Conservation (phyloP, 2,329 filamentous ascomycete genomes). For the Plectosphaerella plurivora region DNA sequence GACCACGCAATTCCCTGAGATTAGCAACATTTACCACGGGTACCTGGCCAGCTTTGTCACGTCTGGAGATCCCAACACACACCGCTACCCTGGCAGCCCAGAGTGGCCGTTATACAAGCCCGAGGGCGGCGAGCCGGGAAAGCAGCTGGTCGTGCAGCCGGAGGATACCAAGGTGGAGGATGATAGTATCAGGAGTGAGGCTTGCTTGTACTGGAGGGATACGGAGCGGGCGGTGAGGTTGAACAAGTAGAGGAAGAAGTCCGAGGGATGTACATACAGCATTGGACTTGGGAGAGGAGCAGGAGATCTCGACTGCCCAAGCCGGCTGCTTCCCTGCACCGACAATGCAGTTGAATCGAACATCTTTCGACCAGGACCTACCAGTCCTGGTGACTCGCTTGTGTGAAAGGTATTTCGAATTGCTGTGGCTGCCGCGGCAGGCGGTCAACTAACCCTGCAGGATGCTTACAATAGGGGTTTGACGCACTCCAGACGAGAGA, state of each 20-base stretch:
- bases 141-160: conserved; percentile 27
- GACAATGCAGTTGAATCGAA: too few relatives aligned
- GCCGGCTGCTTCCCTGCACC: too few relatives aligned
- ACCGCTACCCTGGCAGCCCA: conserved; percentile 11
- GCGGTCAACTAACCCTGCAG: too few relatives aligned
- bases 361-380: too few relatives aligned
- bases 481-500: too few relatives aligned
- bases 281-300: too few relatives aligned
- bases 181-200: conserved; percentile 24
- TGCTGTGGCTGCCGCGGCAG: too few relatives aligned
- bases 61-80: conserved; percentile 27
- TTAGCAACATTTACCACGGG: conserved; percentile 29
- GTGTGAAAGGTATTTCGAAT: too few relatives aligned
- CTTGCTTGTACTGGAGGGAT: conserved; percentile 30
- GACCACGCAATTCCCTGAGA: conserved; percentile 25
- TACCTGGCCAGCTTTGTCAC: conserved; percentile 31
- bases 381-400: too few relatives aligned
- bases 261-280: too few relatives aligned
- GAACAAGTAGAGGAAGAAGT: conserved; percentile 21
- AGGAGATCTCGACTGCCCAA: too few relatives aligned
- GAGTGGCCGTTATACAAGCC: conserved; percentile 20
- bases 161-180: conserved; percentile 23
- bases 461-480: too few relatives aligned
- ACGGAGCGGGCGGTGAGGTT: conserved; percentile 24
- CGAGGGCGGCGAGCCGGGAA: conserved; percentile 15